phyloP scores from a whole-genome alignment of 768 basidiomycete genomes.

The Hypsizygus marmoreus region DNA sequence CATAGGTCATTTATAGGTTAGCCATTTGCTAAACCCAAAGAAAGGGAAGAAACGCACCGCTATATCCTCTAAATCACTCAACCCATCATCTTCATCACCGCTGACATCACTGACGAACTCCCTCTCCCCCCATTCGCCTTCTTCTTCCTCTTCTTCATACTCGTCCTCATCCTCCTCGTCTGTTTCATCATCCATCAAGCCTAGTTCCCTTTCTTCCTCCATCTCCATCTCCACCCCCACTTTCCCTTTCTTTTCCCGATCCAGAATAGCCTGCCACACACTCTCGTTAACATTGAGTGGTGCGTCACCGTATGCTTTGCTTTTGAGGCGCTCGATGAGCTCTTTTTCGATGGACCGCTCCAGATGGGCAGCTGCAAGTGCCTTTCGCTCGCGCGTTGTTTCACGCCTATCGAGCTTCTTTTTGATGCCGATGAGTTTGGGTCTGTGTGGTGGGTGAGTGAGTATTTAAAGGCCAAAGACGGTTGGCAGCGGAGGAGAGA shows the following conservation, averaged over 20 bases:
- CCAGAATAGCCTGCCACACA: conserved; percentile 92
- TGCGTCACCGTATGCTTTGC: conserved; percentile 96
- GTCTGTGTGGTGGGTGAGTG: conserved; percentile 45
- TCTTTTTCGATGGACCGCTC: conserved; percentile 97
- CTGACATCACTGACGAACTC: conserved; percentile 80
- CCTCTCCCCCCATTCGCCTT: conserved; percentile 59
- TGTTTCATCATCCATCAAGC: conserved; percentile 57
- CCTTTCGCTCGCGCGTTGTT: conserved; percentile 91
- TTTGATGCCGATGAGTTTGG: conserved; percentile 92
- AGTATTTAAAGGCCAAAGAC: too few relatives aligned
- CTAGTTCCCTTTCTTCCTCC: conserved; percentile 51
- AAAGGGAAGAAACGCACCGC: conserved; percentile 44
- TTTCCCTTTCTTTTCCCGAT: conserved; percentile 67
- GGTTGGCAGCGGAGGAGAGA: neutral
- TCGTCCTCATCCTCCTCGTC: conserved; percentile 66
- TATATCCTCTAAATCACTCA: conserved; percentile 72
- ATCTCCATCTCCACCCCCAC: conserved; percentile 51
- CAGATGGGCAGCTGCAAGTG: conserved; percentile 91
- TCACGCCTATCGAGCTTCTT: conserved; percentile 96
- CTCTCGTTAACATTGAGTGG: conserved; percentile 98
- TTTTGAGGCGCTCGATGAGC: conserved; percentile 91
- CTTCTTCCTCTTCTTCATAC: conserved; percentile 45
- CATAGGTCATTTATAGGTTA: neutral
- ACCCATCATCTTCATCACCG: conserved; percentile 62
- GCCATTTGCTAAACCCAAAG: neutral